Evolutionary conservation across 352 stramenopile species (phyloP), one percentile per base, ranked within the genome.

Genomic region (Phytophthora quininea): DNA sequence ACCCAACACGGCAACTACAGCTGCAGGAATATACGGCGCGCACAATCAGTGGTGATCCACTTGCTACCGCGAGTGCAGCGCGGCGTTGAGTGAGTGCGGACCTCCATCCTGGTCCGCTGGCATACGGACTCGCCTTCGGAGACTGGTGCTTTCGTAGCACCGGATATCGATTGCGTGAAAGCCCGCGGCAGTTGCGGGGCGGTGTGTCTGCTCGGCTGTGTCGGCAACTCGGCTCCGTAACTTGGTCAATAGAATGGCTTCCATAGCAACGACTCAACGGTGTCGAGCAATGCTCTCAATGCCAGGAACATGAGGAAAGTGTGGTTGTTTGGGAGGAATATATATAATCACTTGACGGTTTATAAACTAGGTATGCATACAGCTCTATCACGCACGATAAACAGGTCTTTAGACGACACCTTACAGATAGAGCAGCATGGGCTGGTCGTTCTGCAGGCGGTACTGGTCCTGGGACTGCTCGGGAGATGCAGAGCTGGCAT

Each of bases 351-450:
- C 60, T 77, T 54, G 59, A 67, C 66, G 62, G 55, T 77, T 69
- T 60, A 77, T 77, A 77, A 73, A 74, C 60, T 77, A 77, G 11
- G 6, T 27, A 73, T 74, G 53, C 62, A 72, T 68, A 67, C 52
- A 66, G 56, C 64, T 71, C 69, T 77, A 71, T 67, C 69, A 73
- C 70, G 71, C 59, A 73, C 54, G 58, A 73, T 69, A 69, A 72
- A 2, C 53, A 66, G 63, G 62, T 58, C 57, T 48, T 33, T 43
- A 52, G 51, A 33, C 58, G 19, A 57, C 32, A n/a, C 42, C 48
- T 73, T 71, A 78, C 37, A 78, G 57, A 33, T 74, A 78, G 42
- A 78, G 62, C 58, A 78, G 54, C 37, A 78, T 61, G 11, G 71
- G 67, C 54, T 78, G 71, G 46, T 78, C 71, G 49, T 54, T 73